Base-by-base conservation (phyloP, 2,329 filamentous ascomycete species). In the Lasiodiplodia gonubiensis region DNA sequence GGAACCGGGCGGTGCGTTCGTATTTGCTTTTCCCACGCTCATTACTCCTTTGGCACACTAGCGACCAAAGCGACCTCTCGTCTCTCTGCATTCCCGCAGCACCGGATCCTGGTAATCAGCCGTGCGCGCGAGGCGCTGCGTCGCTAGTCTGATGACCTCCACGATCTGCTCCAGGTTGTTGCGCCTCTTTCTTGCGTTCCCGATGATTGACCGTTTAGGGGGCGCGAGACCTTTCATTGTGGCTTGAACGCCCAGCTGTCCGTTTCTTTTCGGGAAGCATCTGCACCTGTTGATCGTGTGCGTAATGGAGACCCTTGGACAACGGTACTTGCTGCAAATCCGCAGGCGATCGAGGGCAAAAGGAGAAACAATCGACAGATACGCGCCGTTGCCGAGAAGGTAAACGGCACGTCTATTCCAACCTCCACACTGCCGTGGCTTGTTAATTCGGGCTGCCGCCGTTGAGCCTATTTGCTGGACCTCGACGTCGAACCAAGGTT, bases 301-400 rank as follows among this genome's bases (percentile, higher is more conserved):
- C 39, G 27, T 30, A 42, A 33, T 49, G 57, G 46, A 51, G 16
- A 48, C 33, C 16, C 37, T 23, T 33, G 42, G 49, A 27, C 57
- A 39, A 46, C 42, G 42, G 37, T 48, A 30, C 57, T 49, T 42
- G 57, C 39, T 27, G 59, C 59, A 37, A 51, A 63, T 63, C 59
- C 46, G 30, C 59, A 63, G 42, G 25, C 49, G 42, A 37, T 61
- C 59, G 12, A 51, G n/a, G 7, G 46, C 57, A 37, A 63, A 63
- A 63, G 59, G 59, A 63, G 59, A 35, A 63, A 63, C 59, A 63
- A 63, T 63, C 59, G 51, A 63, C 59, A 63, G 46, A 51, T 35
- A 63, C 46, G 59, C 49, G 46, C 59, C 59, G 59, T 63, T 63
- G 46, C 59, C 59, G 42, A 51, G 59, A 51, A 49, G 59, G 27